Evolutionary conservation across 805 yeast genomes (phyloP).

Genomic region (Metschnikowia corniflorae): DNA sequence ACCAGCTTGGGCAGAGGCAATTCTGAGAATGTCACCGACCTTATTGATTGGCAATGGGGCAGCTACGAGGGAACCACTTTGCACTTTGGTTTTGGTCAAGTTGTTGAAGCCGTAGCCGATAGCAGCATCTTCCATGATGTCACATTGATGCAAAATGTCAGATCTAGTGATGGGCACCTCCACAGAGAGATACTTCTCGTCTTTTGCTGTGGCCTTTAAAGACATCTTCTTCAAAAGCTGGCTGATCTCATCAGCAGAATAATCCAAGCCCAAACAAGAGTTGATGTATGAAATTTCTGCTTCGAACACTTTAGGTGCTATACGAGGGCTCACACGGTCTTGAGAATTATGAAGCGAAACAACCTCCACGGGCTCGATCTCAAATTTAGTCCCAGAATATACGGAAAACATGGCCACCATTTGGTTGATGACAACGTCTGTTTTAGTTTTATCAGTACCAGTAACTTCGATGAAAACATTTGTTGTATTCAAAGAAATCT

Average conservation of each 20-base stretch:
- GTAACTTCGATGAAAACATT: constrained; percentile 92
- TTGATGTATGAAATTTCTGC: constrained; percentile 85
- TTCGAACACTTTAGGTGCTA: constrained; percentile 60
- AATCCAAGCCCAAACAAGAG: constrained; percentile 84
- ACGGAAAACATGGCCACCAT: constrained; percentile 94
- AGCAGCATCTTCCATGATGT: constrained; percentile 97
- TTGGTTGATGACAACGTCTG: constrained; percentile 88
- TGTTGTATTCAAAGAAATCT: constrained; percentile 77
- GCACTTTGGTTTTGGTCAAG: constrained; percentile 72
- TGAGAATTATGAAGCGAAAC: constrained; percentile 77
- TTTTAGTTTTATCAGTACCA: constrained; percentile 92
- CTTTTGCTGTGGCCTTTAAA: constrained; percentile 54
- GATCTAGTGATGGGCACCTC: constrained; percentile 91
- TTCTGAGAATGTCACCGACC: constrained; percentile 83
- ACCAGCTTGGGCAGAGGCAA: constrained; percentile 90
- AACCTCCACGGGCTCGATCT: constrained; percentile 85
- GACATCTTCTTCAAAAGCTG: constrained; percentile 77
- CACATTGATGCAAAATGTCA: constrained; percentile 95
- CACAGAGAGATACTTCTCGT: constrained; percentile 56
- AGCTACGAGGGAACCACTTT: constrained; percentile 76
- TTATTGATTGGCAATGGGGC: constrained; percentile 88
- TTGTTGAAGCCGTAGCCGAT: constrained; percentile 94
- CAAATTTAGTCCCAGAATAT: constrained; percentile 77
- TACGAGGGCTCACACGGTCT: constrained; percentile 71
- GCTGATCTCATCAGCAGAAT: constrained; percentile 64